phyloP scores from a whole-genome alignment of 2,329 filamentous ascomycete species.

The Fusarium praegraminearum region DNA sequence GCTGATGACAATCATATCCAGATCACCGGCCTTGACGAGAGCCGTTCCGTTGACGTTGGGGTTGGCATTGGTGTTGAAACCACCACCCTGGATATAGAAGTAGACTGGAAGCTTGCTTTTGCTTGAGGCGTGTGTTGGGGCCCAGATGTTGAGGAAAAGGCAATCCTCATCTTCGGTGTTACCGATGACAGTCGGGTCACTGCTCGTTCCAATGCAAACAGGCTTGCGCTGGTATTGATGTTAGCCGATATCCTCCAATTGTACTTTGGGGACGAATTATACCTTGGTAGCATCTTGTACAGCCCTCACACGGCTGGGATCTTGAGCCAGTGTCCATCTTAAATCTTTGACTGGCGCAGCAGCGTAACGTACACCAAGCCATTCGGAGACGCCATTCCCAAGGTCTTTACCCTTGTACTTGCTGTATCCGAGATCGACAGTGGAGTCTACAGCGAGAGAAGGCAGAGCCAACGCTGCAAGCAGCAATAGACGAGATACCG shows the following conservation, averaged over 20 bases:
- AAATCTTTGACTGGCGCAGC: slow-evolving; percentile 73
- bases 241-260: background rate
- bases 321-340: slow-evolving; percentile 75
- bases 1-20: slow-evolving; percentile 74
- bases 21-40: slow-evolving; percentile 67
- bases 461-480: slow-evolving; percentile 17
- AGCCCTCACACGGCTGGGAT: slow-evolving; percentile 63
- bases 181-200: slow-evolving; percentile 33
- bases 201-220: slow-evolving; percentile 50
- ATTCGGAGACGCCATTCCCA: slow-evolving; percentile 72
- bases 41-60: slow-evolving; percentile 70
- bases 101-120: slow-evolving; percentile 72
- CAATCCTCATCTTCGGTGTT: slow-evolving; percentile 70
- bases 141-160: slow-evolving; percentile 74
- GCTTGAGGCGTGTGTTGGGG: slow-evolving; percentile 64
- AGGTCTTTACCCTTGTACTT: slow-evolving; percentile 70
- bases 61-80: slow-evolving; percentile 64
- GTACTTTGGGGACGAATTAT: slow-evolving; percentile 8
- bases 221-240: slow-evolving; percentile 38
- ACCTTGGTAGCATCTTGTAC: slow-evolving; percentile 68
- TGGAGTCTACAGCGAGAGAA: slow-evolving; percentile 16
- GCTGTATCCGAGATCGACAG: slow-evolving; percentile 74
- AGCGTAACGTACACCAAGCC: slow-evolving; percentile 81
- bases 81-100: slow-evolving; percentile 69
- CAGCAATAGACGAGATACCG: slow-evolving; percentile 2